Evolutionary conservation across 257 asterid genomes (phyloP).

Genomic region (Ballota nigra): DNA sequence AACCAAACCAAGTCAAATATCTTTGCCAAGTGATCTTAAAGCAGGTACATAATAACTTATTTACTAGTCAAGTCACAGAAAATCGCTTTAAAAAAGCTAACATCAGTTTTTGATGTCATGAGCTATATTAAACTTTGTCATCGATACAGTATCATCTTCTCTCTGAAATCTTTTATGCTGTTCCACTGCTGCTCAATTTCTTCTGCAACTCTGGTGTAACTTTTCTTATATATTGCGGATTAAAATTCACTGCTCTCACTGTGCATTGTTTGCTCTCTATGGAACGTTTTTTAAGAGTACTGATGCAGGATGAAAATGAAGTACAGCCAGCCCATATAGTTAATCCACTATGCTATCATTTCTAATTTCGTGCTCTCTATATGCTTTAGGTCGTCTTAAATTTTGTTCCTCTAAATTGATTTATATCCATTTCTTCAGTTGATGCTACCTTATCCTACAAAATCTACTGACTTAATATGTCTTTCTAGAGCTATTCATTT

Average conservation of each 20-base stretch:
- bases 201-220: conserved; percentile 9
- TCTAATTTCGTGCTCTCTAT: not conserved
- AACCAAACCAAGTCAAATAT: conserved; percentile 39
- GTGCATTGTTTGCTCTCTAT: not conserved
- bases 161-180: not conserved
- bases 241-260: not conserved
- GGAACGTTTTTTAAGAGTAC: not conserved
- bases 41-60: conserved; percentile 49
- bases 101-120: conserved; percentile 15
- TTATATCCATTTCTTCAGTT: not conserved
- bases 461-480: not conserved
- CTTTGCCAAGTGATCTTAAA: conserved; percentile 40
- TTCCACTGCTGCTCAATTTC: not conserved
- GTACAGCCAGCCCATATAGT: too few species aligned
- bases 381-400: not conserved
- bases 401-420: conserved; percentile 2
- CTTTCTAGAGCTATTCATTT: not conserved
- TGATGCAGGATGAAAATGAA: too few species aligned
- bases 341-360: not conserved
- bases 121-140: not conserved
- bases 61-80: conserved; percentile 17
- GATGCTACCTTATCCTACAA: not conserved
- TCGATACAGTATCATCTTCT: conserved; percentile 8
- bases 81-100: not conserved
- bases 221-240: not conserved